Conservation (phyloP, 2,329 filamentous ascomycete genomes). For the Didymella sp. region DNA sequence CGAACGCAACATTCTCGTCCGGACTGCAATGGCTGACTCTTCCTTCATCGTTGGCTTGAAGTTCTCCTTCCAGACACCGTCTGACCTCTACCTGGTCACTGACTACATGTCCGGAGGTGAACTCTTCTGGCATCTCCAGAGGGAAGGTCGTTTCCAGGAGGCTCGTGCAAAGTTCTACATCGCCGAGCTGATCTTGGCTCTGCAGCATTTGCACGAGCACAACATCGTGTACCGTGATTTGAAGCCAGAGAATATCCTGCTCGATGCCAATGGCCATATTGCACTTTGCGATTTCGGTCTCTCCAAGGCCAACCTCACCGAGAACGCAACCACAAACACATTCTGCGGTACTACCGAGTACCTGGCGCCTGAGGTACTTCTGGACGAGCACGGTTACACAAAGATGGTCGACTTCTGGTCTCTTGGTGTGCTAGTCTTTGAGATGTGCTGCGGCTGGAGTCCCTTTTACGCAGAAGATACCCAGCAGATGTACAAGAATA, state of each 20-base stretch:
- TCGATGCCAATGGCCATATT: constrained; percentile 97
- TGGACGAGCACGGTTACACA: constrained; percentile 97
- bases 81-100: constrained; percentile 96
- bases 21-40: constrained; percentile 93
- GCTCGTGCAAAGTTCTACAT: constrained; percentile 98
- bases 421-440: constrained; percentile 93
- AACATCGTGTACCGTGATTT: constrained; percentile 98
- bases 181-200: constrained; percentile 91
- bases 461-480: constrained; percentile 99
- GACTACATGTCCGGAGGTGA: constrained; percentile 99
- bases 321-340: constrained; percentile 97
- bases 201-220: constrained; percentile 94
- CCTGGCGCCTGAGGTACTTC: constrained; percentile 88
- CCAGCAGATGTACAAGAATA: constrained; percentile 99
- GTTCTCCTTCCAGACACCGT: constrained; percentile 97
- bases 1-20: constrained; percentile 94
- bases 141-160: constrained; percentile 94
- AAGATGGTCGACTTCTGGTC: constrained; percentile 99
- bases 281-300: constrained; percentile 96
- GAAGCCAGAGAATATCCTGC: constrained; percentile 95
- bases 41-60: constrained; percentile 98
- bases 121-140: constrained; percentile 97
- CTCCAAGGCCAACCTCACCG: constrained; percentile 95
- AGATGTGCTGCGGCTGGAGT: constrained; percentile 99
- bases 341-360: constrained; percentile 99